A percentile compares a stretch with the other conserved stretches of the same genome.
Conservation (phyloP, 1,284 basidiomycete species). For the Dichomitus squalens region DNA sequence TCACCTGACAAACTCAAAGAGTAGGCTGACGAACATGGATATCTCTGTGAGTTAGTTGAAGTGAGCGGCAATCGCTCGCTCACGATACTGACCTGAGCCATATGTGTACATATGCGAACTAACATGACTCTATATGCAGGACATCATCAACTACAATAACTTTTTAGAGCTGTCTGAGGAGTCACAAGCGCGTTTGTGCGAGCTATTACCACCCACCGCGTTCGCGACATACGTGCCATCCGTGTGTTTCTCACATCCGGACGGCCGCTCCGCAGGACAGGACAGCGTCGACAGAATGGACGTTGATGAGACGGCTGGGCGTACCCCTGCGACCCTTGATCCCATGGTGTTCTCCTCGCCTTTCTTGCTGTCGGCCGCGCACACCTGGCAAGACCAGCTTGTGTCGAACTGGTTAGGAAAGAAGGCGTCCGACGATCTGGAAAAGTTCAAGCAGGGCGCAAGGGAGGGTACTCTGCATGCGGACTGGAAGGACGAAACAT, state of each 20-base stretch:
- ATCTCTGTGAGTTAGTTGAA: conserved; percentile 47
- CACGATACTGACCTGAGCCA: neutral
- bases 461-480: conserved; percentile 48
- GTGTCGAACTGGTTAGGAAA: conserved; percentile 53
- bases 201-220: conserved; percentile 53
- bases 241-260: conserved; percentile 46
- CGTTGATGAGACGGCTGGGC: conserved; percentile 24
- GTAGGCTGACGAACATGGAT: conserved; percentile 50
- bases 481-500: conserved; percentile 64
- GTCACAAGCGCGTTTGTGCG: conserved; percentile 41
- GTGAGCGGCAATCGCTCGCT: neutral
- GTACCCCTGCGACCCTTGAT: conserved; percentile 36
- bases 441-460: conserved; percentile 45
- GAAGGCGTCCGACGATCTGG: conserved; percentile 44
- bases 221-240: conserved; percentile 41
- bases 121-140: conserved; percentile 35
- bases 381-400: conserved; percentile 62
- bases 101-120: neutral
- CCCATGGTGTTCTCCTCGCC: conserved; percentile 49
- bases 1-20: conserved; percentile 52
- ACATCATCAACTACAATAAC: conserved; percentile 50
- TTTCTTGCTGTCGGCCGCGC: conserved; percentile 54
- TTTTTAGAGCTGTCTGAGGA: conserved; percentile 53
- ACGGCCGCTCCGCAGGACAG: conserved; percentile 13
- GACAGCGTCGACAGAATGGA: conserved; percentile 27